Conservation (phyloP, 2,329 filamentous ascomycete genomes). For the Phaeoacremonium minimum region DNA sequence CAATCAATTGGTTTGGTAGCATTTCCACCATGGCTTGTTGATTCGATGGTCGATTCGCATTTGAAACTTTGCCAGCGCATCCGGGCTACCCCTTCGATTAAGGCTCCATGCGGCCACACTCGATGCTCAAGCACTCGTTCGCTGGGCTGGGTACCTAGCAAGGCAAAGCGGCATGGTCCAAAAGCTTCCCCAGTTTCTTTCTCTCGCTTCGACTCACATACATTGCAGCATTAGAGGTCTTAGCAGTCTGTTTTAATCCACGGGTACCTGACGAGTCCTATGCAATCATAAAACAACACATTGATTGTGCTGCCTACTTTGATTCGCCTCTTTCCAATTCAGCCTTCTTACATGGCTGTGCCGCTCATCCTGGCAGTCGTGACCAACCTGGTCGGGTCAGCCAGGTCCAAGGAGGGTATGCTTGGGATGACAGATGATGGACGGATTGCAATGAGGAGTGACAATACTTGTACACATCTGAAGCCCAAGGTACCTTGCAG, state of each 20-base stretch:
- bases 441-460: too few species aligned
- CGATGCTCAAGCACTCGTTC: too few species aligned
- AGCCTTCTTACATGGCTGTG: not conserved
- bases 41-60: conserved; percentile 1
- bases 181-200: not conserved
- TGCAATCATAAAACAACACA: conserved; percentile 3
- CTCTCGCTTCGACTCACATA: not conserved
- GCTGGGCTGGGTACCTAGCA: not conserved
- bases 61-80: conserved; percentile 9
- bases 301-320: not conserved
- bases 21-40: too few species aligned
- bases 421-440: too few species aligned
- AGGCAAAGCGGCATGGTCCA: not conserved
- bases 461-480: too few species aligned
- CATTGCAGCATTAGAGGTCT: not conserved
- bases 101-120: too few species aligned
- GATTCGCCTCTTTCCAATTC: not conserved
- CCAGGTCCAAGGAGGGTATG: too few species aligned
- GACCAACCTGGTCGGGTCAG: too few species aligned
- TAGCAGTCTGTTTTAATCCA: conserved; percentile 2
- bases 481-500: too few species aligned
- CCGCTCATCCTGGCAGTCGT: not conserved
- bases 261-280: conserved; percentile 8
- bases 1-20: not conserved
- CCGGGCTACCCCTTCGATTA: too few species aligned